These are phyloP conservation scores for Backusella macrospora DNA, from an alignment of 192 early-diverging fungal genomes.

Conservation along the genomic window DNA sequence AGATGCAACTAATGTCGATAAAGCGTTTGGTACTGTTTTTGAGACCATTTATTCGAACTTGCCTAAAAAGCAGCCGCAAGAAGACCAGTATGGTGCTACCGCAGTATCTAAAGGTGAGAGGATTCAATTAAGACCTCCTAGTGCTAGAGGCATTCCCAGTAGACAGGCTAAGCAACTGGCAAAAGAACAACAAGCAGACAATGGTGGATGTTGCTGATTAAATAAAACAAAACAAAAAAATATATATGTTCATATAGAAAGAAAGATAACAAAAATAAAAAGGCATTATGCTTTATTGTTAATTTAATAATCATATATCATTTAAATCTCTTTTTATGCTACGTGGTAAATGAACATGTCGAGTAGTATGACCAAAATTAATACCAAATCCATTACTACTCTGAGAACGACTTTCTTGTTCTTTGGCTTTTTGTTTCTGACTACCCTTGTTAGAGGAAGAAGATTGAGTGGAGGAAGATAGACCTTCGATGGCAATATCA, in stretches of 20 bases:
- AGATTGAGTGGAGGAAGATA: not conserved
- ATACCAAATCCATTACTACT: not conserved
- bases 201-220: no score
- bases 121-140: constrained; percentile 43
- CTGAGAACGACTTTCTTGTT: not conserved
- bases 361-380: not conserved
- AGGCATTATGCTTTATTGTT: not conserved
- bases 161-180: not conserved
- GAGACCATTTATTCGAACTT: constrained; percentile 30
- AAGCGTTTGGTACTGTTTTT: constrained; percentile 61
- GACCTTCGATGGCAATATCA: not conserved
- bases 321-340: constrained; percentile 11
- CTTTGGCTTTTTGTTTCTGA: not conserved
- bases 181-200: no score
- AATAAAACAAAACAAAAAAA: no score
- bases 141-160: constrained; percentile 35
- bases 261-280: not conserved
- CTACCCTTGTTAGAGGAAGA: not conserved
- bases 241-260: not conserved
- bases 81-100: not conserved
- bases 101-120: constrained; percentile 19
- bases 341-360: not conserved
- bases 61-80: constrained; percentile 23
- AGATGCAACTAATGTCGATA: constrained; percentile 84
- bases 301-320: not conserved